These are phyloP conservation scores for Teratosphaeria gauchensis DNA, from an alignment of 2,329 filamentous ascomycete species.

Conservation along the genomic window DNA sequence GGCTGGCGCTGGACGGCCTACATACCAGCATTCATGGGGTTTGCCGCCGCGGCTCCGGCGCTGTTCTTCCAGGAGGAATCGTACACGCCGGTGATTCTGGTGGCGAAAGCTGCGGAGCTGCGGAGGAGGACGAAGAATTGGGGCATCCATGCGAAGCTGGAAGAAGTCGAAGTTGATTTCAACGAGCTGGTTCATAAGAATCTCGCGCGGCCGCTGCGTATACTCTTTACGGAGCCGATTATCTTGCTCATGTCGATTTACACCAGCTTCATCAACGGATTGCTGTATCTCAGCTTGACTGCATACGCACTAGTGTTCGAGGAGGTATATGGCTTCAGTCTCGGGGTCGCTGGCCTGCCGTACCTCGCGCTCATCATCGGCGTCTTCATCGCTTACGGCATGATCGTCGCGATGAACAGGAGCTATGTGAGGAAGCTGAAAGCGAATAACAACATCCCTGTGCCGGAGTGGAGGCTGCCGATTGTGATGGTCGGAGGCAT, in stretches of 20 bases:
- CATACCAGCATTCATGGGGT: conserved; percentile 46
- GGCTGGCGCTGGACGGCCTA: conserved; percentile 42
- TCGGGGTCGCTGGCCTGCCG: conserved; percentile 63
- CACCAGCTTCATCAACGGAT: conserved; percentile 48
- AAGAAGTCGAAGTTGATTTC: neutral
- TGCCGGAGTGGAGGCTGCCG: conserved; percentile 38
- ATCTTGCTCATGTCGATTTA: conserved; percentile 57
- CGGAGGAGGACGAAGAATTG: conserved; percentile 40
- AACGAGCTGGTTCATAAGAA: neutral
- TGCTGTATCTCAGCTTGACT: conserved; percentile 52
- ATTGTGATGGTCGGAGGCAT: conserved; percentile 39
- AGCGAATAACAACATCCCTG: conserved; percentile 29
- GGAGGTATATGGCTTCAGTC: conserved; percentile 56
- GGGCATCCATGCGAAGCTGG: neutral
- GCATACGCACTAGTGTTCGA: conserved; percentile 77
- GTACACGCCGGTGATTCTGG: conserved; percentile 49
- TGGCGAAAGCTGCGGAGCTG: conserved; percentile 51
- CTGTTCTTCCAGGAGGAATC: conserved; percentile 54
- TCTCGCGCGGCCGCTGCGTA: neutral
- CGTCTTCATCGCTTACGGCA: conserved; percentile 17
- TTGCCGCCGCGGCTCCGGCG: conserved; percentile 45
- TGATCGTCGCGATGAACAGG: conserved; percentile 12
- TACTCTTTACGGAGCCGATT: conserved; percentile 52
- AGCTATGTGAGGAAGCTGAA: conserved; percentile 22
- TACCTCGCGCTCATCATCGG: conserved; percentile 59